Percentiles rank a stretch among this genome's conserved stretches.
These are phyloP conservation scores for Podila minutissima DNA, from an alignment of 192 early-diverging fungal species.

Conservation along the genomic window DNA sequence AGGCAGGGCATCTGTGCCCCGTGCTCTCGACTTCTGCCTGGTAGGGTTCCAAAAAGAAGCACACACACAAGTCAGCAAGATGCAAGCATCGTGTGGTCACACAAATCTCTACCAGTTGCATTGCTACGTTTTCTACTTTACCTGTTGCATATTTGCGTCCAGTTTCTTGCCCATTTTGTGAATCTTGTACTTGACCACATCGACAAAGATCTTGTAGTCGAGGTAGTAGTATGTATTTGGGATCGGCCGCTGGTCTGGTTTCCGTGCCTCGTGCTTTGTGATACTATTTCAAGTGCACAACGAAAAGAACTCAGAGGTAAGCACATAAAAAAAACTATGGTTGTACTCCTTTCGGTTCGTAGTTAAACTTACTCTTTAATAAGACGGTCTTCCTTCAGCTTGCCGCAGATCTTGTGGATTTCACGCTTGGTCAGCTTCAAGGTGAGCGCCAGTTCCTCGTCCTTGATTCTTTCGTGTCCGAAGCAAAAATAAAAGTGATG, in stretches of 20 bases:
- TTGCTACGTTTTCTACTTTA: conserved; percentile 11
- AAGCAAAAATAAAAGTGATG: neutral
- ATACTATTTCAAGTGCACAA: conserved; percentile 27
- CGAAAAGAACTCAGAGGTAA: neutral
- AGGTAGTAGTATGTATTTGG: conserved; percentile 85
- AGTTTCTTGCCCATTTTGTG: conserved; percentile 80
- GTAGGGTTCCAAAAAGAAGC: neutral
- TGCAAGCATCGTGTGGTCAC: no score
- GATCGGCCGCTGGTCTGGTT: conserved; percentile 64
- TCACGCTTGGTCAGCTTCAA: conserved; percentile 76
- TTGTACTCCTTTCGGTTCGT: no score
- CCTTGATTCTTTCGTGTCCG: conserved; percentile 62
- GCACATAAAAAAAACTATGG: neutral
- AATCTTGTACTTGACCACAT: conserved; percentile 93
- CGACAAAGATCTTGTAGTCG: conserved; percentile 94
- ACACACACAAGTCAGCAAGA: neutral
- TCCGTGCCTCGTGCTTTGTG: conserved; percentile 63
- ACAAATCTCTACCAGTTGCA: neutral
- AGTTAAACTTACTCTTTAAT: conserved; percentile 65
- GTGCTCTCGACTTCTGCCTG: conserved; percentile 73
- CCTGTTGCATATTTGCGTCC: conserved; percentile 63
- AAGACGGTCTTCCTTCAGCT: conserved; percentile 80
- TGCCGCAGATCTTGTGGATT: conserved; percentile 81
- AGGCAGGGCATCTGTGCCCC: conserved; percentile 72
- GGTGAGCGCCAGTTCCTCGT: conserved; percentile 78